Base-by-base conservation (phyloP, 2,329 filamentous ascomycete species). In the Xylariomycetidae sp. region DNA sequence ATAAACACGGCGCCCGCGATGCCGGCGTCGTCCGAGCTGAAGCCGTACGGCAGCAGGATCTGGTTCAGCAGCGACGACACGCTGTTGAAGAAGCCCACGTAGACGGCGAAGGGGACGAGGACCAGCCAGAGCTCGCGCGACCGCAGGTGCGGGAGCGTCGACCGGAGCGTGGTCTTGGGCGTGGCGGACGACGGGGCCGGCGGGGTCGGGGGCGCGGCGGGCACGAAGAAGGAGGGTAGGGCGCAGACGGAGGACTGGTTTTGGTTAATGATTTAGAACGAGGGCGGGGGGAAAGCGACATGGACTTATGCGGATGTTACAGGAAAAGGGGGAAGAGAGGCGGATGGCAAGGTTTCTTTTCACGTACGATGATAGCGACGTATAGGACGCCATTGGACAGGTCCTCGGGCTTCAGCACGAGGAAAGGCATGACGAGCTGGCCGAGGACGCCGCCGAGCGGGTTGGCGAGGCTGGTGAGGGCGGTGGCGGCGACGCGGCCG, bases 71-170 rank as follows among this genome's bases (percentile, higher is more conserved):
- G 76, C 2, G 85, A 85, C 31, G 88, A 94, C 46, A 89, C 69
- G 46, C 84, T 84, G 70, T 97, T 97, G 79, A 98, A 98, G 66
- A 92, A 82, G 50, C 85, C 88, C 41, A 95, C 86, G 59, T 88
- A 95, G 50, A 89, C 62, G 44, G 76, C 66, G 63, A 90, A 97
- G n/a, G 89, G 82, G 39, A 89, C 51, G 41, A 89, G 67, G 45
- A 96, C 63, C 42, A 95, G 73, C 73, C 81, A 94, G 61, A 94
- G 83, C 54, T 90, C 82, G 13, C 74, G 67, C 5, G 78, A 85
- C 19, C 71, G 54, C 27, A 89, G 59, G 13, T 74, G 72, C 6
- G 64, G 53, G 16, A 76, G 40, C 3, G 63, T 87, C 41, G 44
- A 69, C 54, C 57, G 57, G 13, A 82, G 58, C 7, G 61, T 52